Evolutionary conservation across 345 rosid genomes (phyloP).

Genomic region (Diplotaxis tenuifolia): DNA sequence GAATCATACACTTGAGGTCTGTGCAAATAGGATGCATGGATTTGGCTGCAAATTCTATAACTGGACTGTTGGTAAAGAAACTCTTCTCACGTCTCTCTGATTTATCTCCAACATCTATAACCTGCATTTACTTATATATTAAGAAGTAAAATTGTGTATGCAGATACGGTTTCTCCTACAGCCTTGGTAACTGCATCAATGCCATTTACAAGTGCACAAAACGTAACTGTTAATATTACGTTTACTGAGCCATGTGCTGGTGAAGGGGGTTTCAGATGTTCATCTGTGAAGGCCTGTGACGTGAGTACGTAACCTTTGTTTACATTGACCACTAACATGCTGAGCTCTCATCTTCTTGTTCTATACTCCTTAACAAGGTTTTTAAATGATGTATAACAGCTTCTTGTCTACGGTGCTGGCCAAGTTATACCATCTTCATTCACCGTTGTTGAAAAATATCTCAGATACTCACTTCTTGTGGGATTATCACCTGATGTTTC

Average conservation of each 20-base stretch:
- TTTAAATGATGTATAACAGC: constrained; percentile 46
- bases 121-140: neutral
- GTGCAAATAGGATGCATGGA: constrained; percentile 50
- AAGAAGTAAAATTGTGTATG: constrained; percentile 23
- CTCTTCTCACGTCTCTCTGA: constrained; percentile 17
- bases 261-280: constrained; percentile 76
- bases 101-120: too few species aligned
- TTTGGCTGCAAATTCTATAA: constrained; percentile 58
- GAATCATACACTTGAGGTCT: constrained; percentile 72
- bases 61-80: constrained; percentile 82
- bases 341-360: constrained; percentile 1
- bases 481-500: constrained; percentile 49
- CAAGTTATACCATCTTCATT: constrained; percentile 78
- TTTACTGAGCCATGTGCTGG: constrained; percentile 73
- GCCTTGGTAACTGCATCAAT: constrained; percentile 59
- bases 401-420: constrained; percentile 87
- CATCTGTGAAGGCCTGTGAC: constrained; percentile 74
- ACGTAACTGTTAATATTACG: constrained; percentile 68
- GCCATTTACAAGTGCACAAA: constrained; percentile 71
- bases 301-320: constrained; percentile 70
- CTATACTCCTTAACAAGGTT: neutral
- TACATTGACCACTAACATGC: constrained; percentile 7
- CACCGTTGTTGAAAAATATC: constrained; percentile 49
- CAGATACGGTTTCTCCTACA: constrained; percentile 84
- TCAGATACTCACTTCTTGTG: constrained; percentile 70